Percentiles rank a stretch among this genome's conserved stretches.
Evolutionary conservation across 148 eudicot genomes (phyloP).

Genomic region (Rhododendron ferrugineum): DNA sequence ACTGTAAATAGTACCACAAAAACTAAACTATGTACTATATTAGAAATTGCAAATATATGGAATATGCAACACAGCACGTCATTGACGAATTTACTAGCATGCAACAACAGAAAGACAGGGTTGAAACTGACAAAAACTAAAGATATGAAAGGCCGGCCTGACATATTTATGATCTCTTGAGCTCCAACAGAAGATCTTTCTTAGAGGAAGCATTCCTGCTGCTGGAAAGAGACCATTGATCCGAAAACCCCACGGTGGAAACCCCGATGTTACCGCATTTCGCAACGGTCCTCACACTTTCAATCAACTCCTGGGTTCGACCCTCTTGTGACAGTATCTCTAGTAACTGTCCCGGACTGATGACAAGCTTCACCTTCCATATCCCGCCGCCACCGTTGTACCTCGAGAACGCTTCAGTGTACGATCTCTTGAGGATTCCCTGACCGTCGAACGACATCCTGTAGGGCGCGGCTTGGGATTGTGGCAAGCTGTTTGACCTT

Average conservation of each 20-base stretch:
- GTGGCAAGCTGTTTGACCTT: slow-evolving; percentile 62
- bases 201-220: slow-evolving; percentile 39
- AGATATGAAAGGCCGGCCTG: background rate
- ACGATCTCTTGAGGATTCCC: slow-evolving; percentile 34
- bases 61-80: background rate
- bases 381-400: slow-evolving; percentile 28
- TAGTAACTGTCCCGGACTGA: slow-evolving; percentile 58
- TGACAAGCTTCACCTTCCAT: slow-evolving; percentile 91
- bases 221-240: slow-evolving; percentile 69
- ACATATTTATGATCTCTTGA: background rate
- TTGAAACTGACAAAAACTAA: background rate
- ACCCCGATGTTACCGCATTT: slow-evolving; percentile 52
- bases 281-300: slow-evolving; percentile 76
- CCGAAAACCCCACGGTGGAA: slow-evolving; percentile 44
- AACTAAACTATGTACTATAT: background rate
- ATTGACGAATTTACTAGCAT: background rate
- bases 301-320: slow-evolving; percentile 67
- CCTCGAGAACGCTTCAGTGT: slow-evolving; percentile 26
- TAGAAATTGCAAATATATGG: background rate
- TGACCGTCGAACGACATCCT: slow-evolving; percentile 68
- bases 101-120: background rate
- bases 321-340: slow-evolving; percentile 68
- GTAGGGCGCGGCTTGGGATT: slow-evolving; percentile 25
- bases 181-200: slow-evolving; percentile 22
- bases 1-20: background rate